Evolutionary conservation across 129 eudicot genomes (phyloP).

Genomic region (Artemisia annua): DNA sequence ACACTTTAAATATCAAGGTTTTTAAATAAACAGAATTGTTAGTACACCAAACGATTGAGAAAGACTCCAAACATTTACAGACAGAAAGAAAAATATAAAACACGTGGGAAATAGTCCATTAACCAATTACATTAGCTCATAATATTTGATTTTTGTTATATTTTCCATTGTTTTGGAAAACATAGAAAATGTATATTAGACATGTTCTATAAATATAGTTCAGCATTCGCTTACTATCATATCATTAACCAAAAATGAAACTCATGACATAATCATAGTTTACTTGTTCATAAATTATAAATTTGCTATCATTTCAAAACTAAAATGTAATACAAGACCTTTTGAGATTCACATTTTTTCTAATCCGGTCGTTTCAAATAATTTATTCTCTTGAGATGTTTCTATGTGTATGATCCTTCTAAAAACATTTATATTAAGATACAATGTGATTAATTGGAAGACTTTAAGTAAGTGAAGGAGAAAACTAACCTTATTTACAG

Average conservation of each 20-base stretch:
- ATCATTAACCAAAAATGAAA: too few species aligned
- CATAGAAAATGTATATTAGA: too few species aligned
- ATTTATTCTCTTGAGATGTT: not conserved
- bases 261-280: too few species aligned
- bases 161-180: too few species aligned
- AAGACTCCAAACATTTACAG: conserved; percentile 24
- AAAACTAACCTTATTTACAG: conserved; percentile 36
- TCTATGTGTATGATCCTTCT: too few species aligned
- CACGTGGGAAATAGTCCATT: not conserved
- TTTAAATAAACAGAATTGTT: not conserved
- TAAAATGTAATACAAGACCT: not conserved
- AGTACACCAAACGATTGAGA: conserved; percentile 19
- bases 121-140: not conserved
- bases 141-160: conserved; percentile 4
- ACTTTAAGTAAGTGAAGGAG: not conserved
- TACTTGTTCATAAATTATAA: too few species aligned
- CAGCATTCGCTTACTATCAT: too few species aligned
- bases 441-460: not conserved
- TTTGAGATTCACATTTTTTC: not conserved
- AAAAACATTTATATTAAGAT: too few species aligned
- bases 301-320: not conserved
- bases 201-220: too few species aligned
- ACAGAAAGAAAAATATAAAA: too few species aligned
- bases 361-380: not conserved
- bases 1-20: conserved; percentile 26